phyloP scores from a whole-genome alignment of 2,329 filamentous ascomycete genomes.

The Neonectria magnoliae region DNA sequence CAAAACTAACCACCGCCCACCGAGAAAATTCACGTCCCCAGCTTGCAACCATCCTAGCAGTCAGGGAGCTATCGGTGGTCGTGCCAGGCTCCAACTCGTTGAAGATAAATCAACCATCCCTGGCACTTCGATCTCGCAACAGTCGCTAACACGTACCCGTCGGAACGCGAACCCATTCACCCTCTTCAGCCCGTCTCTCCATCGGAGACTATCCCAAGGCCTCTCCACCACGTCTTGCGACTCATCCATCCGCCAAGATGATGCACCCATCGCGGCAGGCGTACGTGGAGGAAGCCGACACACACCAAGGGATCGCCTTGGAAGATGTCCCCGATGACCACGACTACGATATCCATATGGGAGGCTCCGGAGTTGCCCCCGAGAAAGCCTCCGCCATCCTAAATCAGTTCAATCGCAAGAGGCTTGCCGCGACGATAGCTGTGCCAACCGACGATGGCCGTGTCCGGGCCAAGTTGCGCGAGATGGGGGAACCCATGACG shows the following conservation, averaged over 20 bases:
- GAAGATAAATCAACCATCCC: not conserved
- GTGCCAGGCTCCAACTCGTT: slow-evolving; percentile 8
- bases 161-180: not conserved
- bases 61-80: slow-evolving; percentile 15
- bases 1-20: slow-evolving; percentile 42
- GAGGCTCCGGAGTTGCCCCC: slow-evolving; percentile 72
- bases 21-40: slow-evolving; percentile 36
- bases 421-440: slow-evolving; percentile 85
- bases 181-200: not conserved
- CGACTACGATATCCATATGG: slow-evolving; percentile 82
- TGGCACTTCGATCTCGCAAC: not conserved
- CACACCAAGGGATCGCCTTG: slow-evolving; percentile 61
- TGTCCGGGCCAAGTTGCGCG: slow-evolving; percentile 82
- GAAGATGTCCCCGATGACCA: slow-evolving; percentile 72
- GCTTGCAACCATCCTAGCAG: slow-evolving; percentile 2
- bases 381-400: slow-evolving; percentile 88
- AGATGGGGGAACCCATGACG: slow-evolving; percentile 92
- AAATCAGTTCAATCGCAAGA: slow-evolving; percentile 90
- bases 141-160: not conserved
- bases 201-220: not conserved
- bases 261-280: slow-evolving; percentile 92
- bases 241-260: slow-evolving; percentile 52
- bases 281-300: slow-evolving; percentile 86
- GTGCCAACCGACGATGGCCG: slow-evolving; percentile 94
- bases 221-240: slow-evolving; percentile 4